Conservation (phyloP, 2,329 filamentous ascomycete genomes). For the Verticillium longisporum region DNA sequence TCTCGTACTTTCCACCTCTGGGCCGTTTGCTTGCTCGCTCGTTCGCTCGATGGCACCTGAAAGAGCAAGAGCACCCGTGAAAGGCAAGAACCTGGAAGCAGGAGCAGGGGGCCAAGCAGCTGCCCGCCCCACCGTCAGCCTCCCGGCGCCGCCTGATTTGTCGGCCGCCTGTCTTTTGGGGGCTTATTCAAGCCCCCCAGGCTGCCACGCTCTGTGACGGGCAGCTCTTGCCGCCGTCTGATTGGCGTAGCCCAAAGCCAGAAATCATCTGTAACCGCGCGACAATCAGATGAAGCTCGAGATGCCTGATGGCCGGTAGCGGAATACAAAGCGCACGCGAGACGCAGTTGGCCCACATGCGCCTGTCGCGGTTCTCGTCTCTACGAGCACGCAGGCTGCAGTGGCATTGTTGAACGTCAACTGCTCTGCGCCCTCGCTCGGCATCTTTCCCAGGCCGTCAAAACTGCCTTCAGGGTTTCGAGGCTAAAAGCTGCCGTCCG, state of each 20-base stretch:
- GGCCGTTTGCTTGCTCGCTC: not conserved
- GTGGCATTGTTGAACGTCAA: too few relatives aligned
- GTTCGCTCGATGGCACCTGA: not conserved
- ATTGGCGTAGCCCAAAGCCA: not conserved
- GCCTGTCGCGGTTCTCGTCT: not conserved
- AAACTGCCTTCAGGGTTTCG: not conserved
- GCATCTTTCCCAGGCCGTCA: not conserved
- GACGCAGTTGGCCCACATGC: too few relatives aligned
- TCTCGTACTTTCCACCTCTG: not conserved
- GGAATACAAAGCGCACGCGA: too few relatives aligned
- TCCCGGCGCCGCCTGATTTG: slow-evolving; percentile 2
- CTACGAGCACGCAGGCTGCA: too few relatives aligned
- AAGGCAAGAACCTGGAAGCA: not conserved
- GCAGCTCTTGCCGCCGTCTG: not conserved
- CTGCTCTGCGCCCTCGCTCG: too few relatives aligned
- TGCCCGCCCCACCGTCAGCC: not conserved
- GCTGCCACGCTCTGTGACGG: not conserved
- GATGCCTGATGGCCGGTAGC: not conserved
- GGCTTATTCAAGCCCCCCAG: not conserved
- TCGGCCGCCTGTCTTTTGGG: not conserved
- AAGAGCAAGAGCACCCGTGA: not conserved
- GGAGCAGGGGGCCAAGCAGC: not conserved
- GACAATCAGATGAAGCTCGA: slow-evolving; percentile 2
- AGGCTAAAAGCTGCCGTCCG: not conserved
- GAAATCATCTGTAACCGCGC: slow-evolving; percentile 4